Percentiles rank a stretch among this genome's conserved stretches.
Evolutionary conservation across 1,284 basidiomycete genomes (phyloP).

Genomic region (Xanthoconium separans): DNA sequence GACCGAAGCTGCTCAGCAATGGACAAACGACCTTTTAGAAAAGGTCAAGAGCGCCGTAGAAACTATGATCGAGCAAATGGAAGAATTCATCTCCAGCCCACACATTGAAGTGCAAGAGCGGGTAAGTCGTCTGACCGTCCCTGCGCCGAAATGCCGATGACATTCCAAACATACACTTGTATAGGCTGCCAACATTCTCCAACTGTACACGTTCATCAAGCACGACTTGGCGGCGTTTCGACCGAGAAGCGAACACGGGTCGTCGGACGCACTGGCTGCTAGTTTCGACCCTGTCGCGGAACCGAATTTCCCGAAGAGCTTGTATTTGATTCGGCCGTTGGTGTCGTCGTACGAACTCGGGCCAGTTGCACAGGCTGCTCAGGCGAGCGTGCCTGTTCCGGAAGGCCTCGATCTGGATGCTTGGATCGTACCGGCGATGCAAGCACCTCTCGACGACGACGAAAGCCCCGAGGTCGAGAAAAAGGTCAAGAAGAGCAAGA

Average conservation of each 20-base stretch:
- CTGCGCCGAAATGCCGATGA: not conserved
- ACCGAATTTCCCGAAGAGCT: slow-evolving; percentile 78
- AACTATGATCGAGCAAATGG: slow-evolving; percentile 54
- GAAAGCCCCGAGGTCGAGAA: slow-evolving; percentile 29
- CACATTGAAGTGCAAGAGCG: slow-evolving; percentile 92
- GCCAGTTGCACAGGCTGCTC: slow-evolving; percentile 79
- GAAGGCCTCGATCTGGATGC: slow-evolving; percentile 83
- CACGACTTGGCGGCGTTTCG: slow-evolving; percentile 71
- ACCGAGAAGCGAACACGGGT: slow-evolving; percentile 42
- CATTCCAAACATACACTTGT: not conserved
- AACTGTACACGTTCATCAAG: slow-evolving; percentile 79
- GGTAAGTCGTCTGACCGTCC: slow-evolving; percentile 44
- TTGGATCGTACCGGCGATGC: slow-evolving; percentile 75
- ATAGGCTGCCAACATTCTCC: slow-evolving; percentile 77
- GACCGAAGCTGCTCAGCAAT: slow-evolving; percentile 68
- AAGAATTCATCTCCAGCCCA: slow-evolving; percentile 53
- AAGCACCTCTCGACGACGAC: slow-evolving; percentile 37
- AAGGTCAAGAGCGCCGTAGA: slow-evolving; percentile 64
- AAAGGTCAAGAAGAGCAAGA: slow-evolving; percentile 44
- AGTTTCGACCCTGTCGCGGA: slow-evolving; percentile 36
- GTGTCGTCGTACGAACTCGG: slow-evolving; percentile 83
- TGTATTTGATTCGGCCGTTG: slow-evolving; percentile 84
- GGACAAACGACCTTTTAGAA: slow-evolving; percentile 69
- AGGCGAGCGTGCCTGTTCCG: slow-evolving; percentile 78
- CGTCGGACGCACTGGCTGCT: slow-evolving; percentile 37